These are phyloP conservation scores for Monosporascus sp. DNA, from an alignment of 2,329 filamentous ascomycete genomes.

Conservation along the genomic window DNA sequence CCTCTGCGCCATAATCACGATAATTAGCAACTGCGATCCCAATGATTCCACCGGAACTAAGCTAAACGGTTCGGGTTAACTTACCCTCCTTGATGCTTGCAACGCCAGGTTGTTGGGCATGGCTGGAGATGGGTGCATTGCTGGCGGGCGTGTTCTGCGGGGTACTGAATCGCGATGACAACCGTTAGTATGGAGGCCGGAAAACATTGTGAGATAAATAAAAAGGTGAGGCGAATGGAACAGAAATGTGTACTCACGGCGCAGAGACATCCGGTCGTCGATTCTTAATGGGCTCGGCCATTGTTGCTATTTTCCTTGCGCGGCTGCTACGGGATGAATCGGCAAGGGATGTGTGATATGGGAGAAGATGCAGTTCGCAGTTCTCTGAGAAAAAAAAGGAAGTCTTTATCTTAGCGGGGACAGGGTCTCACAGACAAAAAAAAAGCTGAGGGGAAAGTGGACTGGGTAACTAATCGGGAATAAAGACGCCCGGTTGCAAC, in stretches of 20 bases:
- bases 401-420: not conserved
- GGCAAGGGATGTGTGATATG: not conserved
- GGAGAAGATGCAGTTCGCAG: not conserved
- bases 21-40: not conserved
- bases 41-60: not conserved
- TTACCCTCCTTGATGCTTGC: conserved; percentile 96
- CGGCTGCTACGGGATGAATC: not conserved
- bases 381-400: not conserved
- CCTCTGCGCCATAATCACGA: conserved; percentile 58
- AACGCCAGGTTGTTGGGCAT: conserved; percentile 91
- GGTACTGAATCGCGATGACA: conserved; percentile 60
- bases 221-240: conserved; percentile 5
- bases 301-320: conserved; percentile 31
- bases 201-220: not conserved
- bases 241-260: conserved; percentile 45
- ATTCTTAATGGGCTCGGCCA: conserved; percentile 62
- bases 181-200: conserved; percentile 18
- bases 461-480: not conserved
- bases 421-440: not conserved
- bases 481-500: too few species aligned
- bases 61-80: conserved; percentile 24
- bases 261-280: conserved; percentile 55
- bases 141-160: conserved; percentile 96
- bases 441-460: not conserved
- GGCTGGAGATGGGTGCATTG: conserved; percentile 95